A percentile compares a stretch with the other conserved stretches of the same genome.
phyloP scores from a whole-genome alignment of 805 yeast species.

The Saccharomycopsis selenospora region DNA sequence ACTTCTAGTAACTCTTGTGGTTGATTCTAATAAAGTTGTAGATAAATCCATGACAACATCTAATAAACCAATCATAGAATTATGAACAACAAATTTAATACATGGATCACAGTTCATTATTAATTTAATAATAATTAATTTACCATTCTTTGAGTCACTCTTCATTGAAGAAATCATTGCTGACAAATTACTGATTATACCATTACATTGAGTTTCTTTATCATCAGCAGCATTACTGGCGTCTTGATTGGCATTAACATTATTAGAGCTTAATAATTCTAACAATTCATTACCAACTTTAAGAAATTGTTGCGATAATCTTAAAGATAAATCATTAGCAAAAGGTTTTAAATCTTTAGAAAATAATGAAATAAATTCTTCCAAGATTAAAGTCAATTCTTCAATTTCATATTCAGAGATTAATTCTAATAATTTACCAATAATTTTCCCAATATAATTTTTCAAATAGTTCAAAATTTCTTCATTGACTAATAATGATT shows the following conservation, averaged over 20 bases:
- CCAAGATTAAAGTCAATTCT: slow-evolving; percentile 83
- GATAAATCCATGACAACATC: slow-evolving; percentile 56
- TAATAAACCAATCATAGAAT: slow-evolving; percentile 53
- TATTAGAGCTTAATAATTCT: slow-evolving; percentile 36
- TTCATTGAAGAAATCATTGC: slow-evolving; percentile 68
- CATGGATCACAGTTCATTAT: slow-evolving; percentile 51
- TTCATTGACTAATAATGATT: slow-evolving; percentile 62
- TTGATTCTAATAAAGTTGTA: slow-evolving; percentile 44
- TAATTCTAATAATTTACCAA: slow-evolving; percentile 69
- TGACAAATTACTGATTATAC: slow-evolving; percentile 62
- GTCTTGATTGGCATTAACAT: slow-evolving; percentile 22
- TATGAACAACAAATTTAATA: slow-evolving; percentile 48
- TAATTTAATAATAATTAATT: slow-evolving; percentile 30
- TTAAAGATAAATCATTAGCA: slow-evolving; percentile 57
- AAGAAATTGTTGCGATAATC: slow-evolving; percentile 55
- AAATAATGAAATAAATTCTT: slow-evolving; percentile 85
- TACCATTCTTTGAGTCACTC: slow-evolving; percentile 27
- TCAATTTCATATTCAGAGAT: slow-evolving; percentile 83
- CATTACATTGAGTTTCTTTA: slow-evolving; percentile 62
- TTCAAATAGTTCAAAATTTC: slow-evolving; percentile 67
- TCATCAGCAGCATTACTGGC: slow-evolving; percentile 44
- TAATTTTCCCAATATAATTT: slow-evolving; percentile 66
- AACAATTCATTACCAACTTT: slow-evolving; percentile 48
- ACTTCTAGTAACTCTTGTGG: slow-evolving; percentile 41
- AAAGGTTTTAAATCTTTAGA: slow-evolving; percentile 85